A percentile compares a stretch with the other conserved stretches of the same genome.
Evolutionary conservation across 176 grass and related monocot species (phyloP).

Genomic region (Musa troglodytarum): DNA sequence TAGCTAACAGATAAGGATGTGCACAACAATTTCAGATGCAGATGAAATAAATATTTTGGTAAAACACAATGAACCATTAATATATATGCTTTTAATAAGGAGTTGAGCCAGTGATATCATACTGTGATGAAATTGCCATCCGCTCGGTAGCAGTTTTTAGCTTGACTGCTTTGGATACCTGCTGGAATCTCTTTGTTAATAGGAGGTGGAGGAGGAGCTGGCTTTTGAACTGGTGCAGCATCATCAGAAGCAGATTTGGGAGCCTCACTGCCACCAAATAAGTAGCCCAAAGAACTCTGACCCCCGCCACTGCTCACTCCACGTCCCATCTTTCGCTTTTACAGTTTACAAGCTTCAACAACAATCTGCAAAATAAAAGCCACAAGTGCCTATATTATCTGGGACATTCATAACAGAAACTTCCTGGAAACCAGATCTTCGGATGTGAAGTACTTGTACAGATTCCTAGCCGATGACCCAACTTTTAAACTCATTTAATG

Average conservation of each 20-base stretch:
- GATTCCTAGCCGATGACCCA: background rate
- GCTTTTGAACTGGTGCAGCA: constrained; percentile 6
- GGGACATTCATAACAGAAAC: background rate
- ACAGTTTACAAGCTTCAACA: background rate
- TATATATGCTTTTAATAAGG: background rate
- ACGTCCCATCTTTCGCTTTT: constrained; percentile 1
- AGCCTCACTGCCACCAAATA: constrained; percentile 5
- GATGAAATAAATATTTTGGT: background rate
- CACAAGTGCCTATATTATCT: background rate
- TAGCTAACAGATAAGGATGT: background rate
- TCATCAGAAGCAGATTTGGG: constrained; percentile 3
- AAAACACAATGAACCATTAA: background rate
- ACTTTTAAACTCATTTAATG: background rate
- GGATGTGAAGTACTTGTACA: background rate
- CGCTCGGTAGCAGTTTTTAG: constrained; percentile 5
- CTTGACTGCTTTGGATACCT: constrained; percentile 12
- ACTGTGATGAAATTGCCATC: constrained; percentile 11
- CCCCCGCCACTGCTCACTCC: constrained; percentile 10
- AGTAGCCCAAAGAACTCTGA: constrained; percentile 3
- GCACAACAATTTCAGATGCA: background rate
- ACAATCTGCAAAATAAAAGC: background rate
- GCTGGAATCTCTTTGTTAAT: constrained; percentile 13
- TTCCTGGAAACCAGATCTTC: no score
- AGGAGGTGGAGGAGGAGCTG: constrained; percentile 7
- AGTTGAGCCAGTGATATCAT: background rate